Percentiles rank a stretch among this genome's conserved stretches.
Conservation (phyloP, 2,329 filamentous ascomycete species). For the Sphaerostilbella broomeana region DNA sequence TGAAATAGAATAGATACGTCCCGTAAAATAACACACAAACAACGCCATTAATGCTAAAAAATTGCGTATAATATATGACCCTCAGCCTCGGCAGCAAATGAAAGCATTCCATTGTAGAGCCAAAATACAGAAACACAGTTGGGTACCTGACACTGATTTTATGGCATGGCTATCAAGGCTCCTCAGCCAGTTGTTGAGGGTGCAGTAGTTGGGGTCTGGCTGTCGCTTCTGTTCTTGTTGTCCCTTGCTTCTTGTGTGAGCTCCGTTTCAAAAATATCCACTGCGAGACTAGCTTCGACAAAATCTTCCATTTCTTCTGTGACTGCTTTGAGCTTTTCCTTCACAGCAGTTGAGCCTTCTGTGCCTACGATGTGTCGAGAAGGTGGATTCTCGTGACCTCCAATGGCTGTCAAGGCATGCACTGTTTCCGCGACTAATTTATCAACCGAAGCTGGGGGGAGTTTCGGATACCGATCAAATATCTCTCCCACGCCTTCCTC, state of each 20-base stretch:
- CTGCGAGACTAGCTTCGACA: conserved; percentile 78
- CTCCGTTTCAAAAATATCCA: conserved; percentile 64
- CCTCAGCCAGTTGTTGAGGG: conserved; percentile 3
- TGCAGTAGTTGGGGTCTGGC: conserved; percentile 15
- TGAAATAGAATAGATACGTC: no score
- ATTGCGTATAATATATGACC: no score
- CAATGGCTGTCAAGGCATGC: conserved; percentile 83
- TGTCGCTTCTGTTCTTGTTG: conserved; percentile 25
- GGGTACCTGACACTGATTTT: no score
- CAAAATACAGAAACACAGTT: no score
- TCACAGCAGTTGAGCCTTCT: conserved; percentile 80
- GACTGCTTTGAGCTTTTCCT: conserved; percentile 93
- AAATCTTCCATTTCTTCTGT: conserved; percentile 96
- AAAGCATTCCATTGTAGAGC: no score
- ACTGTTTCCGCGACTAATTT: conserved; percentile 81
- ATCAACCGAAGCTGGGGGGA: conserved; percentile 63
- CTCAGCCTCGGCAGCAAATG: no score
- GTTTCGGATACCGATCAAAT: conserved; percentile 64
- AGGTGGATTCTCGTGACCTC: conserved; percentile 91
- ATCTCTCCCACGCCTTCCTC: conserved; percentile 37
- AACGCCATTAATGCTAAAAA: no score
- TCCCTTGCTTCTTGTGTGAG: conserved; percentile 45
- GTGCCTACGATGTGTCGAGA: conserved; percentile 88
- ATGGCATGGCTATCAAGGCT: no score
- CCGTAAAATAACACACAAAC: no score